A percentile compares a stretch with the other conserved stretches of the same genome.
Conservation (phyloP, 2,329 filamentous ascomycete genomes). For the Exophiala phaeomuriformis region DNA sequence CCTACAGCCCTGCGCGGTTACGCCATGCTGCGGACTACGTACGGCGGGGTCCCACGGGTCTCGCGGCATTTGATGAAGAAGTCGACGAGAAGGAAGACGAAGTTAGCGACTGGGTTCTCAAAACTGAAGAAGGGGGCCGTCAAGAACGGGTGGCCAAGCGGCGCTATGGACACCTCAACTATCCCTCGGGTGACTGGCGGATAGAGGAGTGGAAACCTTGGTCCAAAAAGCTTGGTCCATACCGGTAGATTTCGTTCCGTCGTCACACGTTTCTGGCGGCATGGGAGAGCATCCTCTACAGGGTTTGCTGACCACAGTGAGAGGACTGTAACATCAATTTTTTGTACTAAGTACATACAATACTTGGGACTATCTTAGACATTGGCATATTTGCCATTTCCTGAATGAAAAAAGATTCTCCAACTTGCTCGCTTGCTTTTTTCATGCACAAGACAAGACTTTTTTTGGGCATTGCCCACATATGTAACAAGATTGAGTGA, state of each 20-base stretch:
- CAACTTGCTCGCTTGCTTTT: not conserved
- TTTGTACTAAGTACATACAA: not conserved
- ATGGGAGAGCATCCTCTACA: not conserved
- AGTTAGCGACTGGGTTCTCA: conserved; percentile 9
- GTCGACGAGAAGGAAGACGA: not conserved
- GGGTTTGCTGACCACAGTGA: not conserved
- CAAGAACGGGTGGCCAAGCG: not conserved
- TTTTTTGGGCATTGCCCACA: too few relatives aligned
- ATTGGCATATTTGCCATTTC: not conserved
- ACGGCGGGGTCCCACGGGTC: not conserved
- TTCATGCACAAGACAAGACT: too few relatives aligned
- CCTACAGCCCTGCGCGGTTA: conserved; percentile 11
- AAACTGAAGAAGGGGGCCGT: conserved; percentile 4
- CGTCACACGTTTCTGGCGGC: not conserved
- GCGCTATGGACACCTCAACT: not conserved
- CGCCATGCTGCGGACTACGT: conserved; percentile 9
- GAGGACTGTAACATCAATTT: conserved; percentile 1
- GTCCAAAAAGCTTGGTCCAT: not conserved
- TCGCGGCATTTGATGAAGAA: conserved; percentile 8
- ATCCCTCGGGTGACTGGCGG: not conserved
- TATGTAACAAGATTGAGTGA: too few relatives aligned
- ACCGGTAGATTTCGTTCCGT: not conserved
- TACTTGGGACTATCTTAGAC: not conserved
- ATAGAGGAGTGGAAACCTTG: conserved; percentile 10
- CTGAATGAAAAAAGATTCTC: not conserved